phyloP scores from a whole-genome alignment of 306 rosid species.

The Citrullus amarus region DNA sequence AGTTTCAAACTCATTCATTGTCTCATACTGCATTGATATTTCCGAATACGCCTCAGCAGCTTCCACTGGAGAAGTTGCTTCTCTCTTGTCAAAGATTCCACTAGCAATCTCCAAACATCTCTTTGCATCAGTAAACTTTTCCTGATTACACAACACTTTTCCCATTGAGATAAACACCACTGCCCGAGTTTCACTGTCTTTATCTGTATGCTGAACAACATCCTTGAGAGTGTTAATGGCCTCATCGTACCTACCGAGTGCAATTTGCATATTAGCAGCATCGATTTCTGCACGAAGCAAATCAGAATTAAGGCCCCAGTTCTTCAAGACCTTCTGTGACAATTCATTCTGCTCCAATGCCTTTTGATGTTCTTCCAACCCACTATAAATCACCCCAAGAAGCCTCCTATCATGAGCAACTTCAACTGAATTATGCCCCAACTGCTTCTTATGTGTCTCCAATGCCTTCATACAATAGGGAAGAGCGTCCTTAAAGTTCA shows the following conservation, averaged over 20 bases:
- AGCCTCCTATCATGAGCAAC: constrained; percentile 73
- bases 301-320: constrained; percentile 70
- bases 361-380: constrained; percentile 80
- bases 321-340: constrained; percentile 65
- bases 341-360: constrained; percentile 78
- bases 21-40: constrained; percentile 78
- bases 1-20: constrained; percentile 84
- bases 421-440: constrained; percentile 78
- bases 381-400: constrained; percentile 65
- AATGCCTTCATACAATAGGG: constrained; percentile 65
- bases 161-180: constrained; percentile 75
- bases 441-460: constrained; percentile 48
- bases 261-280: constrained; percentile 87
- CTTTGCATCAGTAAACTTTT: constrained; percentile 51
- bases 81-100: constrained; percentile 71
- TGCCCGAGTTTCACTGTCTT: constrained; percentile 67
- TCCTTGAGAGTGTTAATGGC: constrained; percentile 63
- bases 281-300: constrained; percentile 69
- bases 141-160: constrained; percentile 68
- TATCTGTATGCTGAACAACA: constrained; percentile 47
- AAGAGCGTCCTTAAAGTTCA: constrained; percentile 69
- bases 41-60: constrained; percentile 82
- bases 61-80: constrained; percentile 42
- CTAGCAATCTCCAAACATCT: constrained; percentile 69
- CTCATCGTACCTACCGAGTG: constrained; percentile 60